Percentiles rank a stretch among this genome's conserved stretches.
These are phyloP conservation scores for Acanthamoeba rhysodes DNA, from an alignment of 208 protist species.

Conservation along the genomic window DNA sequence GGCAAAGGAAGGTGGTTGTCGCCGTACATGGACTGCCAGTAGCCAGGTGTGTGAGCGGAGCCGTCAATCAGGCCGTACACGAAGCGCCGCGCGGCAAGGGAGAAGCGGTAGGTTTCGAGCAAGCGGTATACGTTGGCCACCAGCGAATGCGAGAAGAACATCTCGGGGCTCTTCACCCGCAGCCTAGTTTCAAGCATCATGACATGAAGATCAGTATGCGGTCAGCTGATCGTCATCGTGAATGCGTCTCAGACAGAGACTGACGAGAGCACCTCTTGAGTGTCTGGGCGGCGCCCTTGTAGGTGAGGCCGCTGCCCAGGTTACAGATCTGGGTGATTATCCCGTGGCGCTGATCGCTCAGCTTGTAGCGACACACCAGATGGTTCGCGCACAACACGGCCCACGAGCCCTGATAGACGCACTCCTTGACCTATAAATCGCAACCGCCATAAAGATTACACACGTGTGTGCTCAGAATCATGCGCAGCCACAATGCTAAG, in stretches of 20 bases:
- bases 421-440: constrained; percentile 9
- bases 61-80: constrained; percentile 45
- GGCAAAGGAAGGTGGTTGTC: background rate
- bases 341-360: constrained; percentile 62
- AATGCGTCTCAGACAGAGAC: background rate
- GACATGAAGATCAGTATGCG: background rate
- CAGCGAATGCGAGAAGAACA: constrained; percentile 61
- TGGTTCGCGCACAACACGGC: background rate
- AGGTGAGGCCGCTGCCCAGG: constrained; percentile 76
- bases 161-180: background rate
- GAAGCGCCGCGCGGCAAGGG: constrained; percentile 23
- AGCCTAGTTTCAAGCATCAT: background rate
- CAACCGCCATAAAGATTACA: background rate
- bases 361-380: constrained; percentile 48
- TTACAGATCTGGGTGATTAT: constrained; percentile 75
- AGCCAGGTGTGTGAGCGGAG: background rate
- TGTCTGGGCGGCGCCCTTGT: constrained; percentile 51
- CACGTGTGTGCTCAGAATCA: background rate
- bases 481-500: background rate
- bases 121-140: constrained; percentile 41
- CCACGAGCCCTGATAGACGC: constrained; percentile 80
- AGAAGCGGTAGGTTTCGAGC: constrained; percentile 48
- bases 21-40: constrained; percentile 35
- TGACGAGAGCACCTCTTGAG: background rate
- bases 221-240: background rate